Evolutionary conservation across 2,329 filamentous ascomycete species (phyloP).

Genomic region (Rosellinia necatrix): DNA sequence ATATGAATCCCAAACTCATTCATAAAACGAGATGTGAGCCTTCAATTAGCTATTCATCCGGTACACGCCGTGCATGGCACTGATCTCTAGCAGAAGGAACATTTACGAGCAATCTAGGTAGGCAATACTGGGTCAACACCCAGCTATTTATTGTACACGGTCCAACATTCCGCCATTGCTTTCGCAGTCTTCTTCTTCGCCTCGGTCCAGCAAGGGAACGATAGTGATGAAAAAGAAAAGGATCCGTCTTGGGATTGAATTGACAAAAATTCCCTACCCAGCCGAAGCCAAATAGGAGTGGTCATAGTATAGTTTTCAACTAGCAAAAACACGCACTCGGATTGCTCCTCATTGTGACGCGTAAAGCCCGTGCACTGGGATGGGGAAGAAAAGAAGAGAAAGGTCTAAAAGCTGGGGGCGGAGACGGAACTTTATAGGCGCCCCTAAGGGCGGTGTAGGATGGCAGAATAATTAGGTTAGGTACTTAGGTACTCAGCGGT

Average conservation of each 20-base stretch:
- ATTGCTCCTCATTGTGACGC: constrained; percentile 85
- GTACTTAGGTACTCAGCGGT: no score
- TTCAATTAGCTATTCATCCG: no score
- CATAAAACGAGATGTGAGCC: no score
- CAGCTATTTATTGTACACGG: no score
- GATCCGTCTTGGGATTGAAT: no score
- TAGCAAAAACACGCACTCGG: constrained; percentile 88
- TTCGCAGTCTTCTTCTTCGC: constrained; percentile 53
- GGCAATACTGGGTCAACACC: no score
- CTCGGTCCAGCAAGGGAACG: constrained; percentile 49
- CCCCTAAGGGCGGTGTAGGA: neutral
- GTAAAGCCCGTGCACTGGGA: constrained; percentile 78
- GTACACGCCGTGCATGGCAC: no score
- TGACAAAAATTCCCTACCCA: constrained; percentile 80
- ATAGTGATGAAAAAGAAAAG: constrained; percentile 58
- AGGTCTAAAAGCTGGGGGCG: neutral
- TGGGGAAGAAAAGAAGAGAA: constrained; percentile 42
- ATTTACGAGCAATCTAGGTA: no score
- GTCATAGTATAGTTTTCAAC: constrained; percentile 87
- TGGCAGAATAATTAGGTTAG: constrained; percentile 18
- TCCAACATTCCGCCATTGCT: neutral
- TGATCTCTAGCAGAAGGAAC: no score
- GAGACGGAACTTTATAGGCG: constrained; percentile 3
- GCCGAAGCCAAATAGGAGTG: constrained; percentile 70
- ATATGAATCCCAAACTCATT: no score